A percentile compares a stretch with the other conserved stretches of the same genome.
Conservation (phyloP, 2,329 filamentous ascomycete genomes). For the Fusarium tuaranense region DNA sequence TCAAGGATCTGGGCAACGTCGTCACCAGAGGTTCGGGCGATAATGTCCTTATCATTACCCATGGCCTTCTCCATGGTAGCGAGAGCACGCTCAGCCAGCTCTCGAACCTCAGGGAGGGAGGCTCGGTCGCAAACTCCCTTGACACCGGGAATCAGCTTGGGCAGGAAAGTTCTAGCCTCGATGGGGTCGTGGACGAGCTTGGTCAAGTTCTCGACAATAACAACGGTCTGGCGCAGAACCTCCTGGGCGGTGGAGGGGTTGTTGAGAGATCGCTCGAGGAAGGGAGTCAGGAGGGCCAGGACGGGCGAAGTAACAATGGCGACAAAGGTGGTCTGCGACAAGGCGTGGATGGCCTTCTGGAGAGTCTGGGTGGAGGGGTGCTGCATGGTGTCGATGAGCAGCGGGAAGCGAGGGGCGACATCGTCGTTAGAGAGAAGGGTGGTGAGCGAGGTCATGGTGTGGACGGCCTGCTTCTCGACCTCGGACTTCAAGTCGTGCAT, state of each 20-base stretch:
- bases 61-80: slow-evolving; percentile 95
- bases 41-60: slow-evolving; percentile 74
- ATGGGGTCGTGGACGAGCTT: slow-evolving; percentile 96
- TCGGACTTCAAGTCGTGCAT: slow-evolving; percentile 98
- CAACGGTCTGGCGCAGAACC: slow-evolving; percentile 93
- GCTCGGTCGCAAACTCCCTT: slow-evolving; percentile 89
- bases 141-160: slow-evolving; percentile 93
- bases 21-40: slow-evolving; percentile 75
- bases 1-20: slow-evolving; percentile 83
- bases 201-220: slow-evolving; percentile 97
- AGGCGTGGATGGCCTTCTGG: slow-evolving; percentile 95
- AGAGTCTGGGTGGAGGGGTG: slow-evolving; percentile 88
- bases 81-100: slow-evolving; percentile 85
- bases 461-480: slow-evolving; percentile 87
- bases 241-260: slow-evolving; percentile 92
- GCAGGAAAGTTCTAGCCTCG: slow-evolving; percentile 93
- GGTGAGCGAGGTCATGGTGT: slow-evolving; percentile 92
- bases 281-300: slow-evolving; percentile 91
- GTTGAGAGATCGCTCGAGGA: slow-evolving; percentile 94
- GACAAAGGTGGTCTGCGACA: slow-evolving; percentile 99
- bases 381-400: slow-evolving; percentile 95
- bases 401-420: slow-evolving; percentile 89
- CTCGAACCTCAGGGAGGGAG: slow-evolving; percentile 93
- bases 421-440: slow-evolving; percentile 96
- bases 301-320: slow-evolving; percentile 96